Conservation (phyloP, 345 rosid species). For the Combretum micranthum region DNA sequence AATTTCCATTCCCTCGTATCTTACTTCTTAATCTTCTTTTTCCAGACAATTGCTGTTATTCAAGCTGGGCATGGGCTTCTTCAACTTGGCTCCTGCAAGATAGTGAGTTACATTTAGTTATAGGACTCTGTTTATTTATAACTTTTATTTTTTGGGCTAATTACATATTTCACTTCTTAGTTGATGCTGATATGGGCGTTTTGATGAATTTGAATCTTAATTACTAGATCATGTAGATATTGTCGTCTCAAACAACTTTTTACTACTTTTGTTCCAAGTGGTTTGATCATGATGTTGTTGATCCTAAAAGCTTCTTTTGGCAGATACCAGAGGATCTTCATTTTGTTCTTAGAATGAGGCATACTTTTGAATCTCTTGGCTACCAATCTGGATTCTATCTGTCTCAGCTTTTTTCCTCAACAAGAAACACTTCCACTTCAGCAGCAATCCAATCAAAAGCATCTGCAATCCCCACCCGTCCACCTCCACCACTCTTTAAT, state of each 20-base stretch:
- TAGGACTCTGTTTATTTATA: background rate
- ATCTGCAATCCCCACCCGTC: constrained; percentile 47
- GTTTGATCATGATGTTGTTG: background rate
- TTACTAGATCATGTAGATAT: too few species aligned
- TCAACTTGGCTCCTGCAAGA: constrained; percentile 91
- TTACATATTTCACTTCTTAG: background rate
- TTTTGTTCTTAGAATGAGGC: constrained; percentile 96
- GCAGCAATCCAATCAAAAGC: constrained; percentile 47
- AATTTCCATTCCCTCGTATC: background rate
- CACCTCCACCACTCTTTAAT: constrained; percentile 50
- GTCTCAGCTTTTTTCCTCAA: constrained; percentile 83
- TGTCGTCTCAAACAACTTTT: too few species aligned
- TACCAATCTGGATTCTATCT: constrained; percentile 91
- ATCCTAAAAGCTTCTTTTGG: constrained; percentile 2
- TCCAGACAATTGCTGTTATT: constrained; percentile 94
- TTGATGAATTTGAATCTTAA: too few species aligned
- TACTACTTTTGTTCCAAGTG: background rate
- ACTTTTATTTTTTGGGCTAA: too few species aligned
- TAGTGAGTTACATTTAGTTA: constrained; percentile 41
- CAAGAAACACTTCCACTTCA: constrained; percentile 43
- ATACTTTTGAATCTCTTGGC: constrained; percentile 84
- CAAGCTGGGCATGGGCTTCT: constrained; percentile 99
- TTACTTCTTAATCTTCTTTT: constrained; percentile 5
- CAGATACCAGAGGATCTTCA: constrained; percentile 98
- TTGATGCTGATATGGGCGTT: background rate